These are phyloP conservation scores for Coemansia sp. DNA, from an alignment of 192 early-diverging fungal species.

Conservation along the genomic window DNA sequence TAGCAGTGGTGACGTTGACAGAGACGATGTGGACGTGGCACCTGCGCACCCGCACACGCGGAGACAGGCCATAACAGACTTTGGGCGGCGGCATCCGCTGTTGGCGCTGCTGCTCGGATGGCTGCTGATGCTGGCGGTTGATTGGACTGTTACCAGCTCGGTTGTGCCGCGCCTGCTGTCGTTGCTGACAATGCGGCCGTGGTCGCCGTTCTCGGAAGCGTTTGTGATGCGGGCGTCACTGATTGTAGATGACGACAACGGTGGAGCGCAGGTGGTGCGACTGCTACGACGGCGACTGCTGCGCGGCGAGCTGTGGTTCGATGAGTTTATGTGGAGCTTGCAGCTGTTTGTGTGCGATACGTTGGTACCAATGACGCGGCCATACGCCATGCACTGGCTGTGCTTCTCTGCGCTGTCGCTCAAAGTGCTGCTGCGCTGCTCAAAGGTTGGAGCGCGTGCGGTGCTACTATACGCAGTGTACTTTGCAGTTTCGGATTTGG, in stretches of 20 bases:
- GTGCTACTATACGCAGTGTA: conserved; percentile 14
- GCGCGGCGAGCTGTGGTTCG: conserved; percentile 23
- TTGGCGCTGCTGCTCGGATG: conserved; percentile 22
- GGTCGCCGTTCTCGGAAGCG: conserved; percentile 21
- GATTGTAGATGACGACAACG: conserved; percentile 4
- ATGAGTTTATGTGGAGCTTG: conserved; percentile 25
- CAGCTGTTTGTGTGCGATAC: conserved; percentile 13
- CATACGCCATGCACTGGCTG: conserved; percentile 34
- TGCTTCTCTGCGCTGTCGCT: conserved; percentile 24
- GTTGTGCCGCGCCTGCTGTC: conserved; percentile 23
- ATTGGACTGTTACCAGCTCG: conserved; percentile 37
- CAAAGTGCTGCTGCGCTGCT: conserved; percentile 7
- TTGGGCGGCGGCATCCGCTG: conserved; percentile 29
- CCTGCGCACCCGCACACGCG: not conserved
- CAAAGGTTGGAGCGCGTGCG: conserved; percentile 9
- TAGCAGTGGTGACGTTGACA: not conserved
- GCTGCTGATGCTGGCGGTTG: conserved; percentile 18
- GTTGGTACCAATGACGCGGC: conserved; percentile 21
- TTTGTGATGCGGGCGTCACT: conserved; percentile 18
- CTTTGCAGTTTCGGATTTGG: conserved; percentile 23
- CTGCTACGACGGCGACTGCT: conserved; percentile 8
- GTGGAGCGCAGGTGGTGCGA: not conserved
- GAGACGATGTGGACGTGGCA: not conserved
- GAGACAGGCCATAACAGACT: conserved; percentile 2
- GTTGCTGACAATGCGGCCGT: conserved; percentile 21